Evolutionary conservation across 2,329 filamentous ascomycete species (phyloP), one percentile per base, ranked within the genome.

Genomic region (Furcasterigmium furcatum): DNA sequence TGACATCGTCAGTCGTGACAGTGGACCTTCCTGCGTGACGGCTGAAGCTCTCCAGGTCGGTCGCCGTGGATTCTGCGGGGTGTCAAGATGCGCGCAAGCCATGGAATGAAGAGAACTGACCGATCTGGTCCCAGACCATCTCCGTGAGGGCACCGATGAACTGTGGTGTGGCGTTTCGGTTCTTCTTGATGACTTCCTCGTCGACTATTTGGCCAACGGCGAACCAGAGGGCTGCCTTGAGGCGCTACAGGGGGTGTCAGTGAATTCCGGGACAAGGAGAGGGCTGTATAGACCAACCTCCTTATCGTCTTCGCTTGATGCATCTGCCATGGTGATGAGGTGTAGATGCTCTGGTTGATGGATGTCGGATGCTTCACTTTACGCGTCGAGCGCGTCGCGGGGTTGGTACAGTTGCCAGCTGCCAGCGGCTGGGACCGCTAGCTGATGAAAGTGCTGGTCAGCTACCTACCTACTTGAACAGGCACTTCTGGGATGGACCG

Each of bases 141-240:
- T 96, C 91, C 1, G 88, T 94, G 59, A 95, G 65, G 0, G 87
- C 86, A 9, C 86, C 90, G 55, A 95, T 95, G 64, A 95, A 96
- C 59, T 95, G 90, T 2, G 89, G 89, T 21, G 92, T 96, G 7
- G 91, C 89, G 65, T 95, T 96, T 52, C 89, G 79, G 60, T 88
- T 82, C 22, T 84, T 73, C 46, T 78, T 74, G 24, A 90, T 70
- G 16, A 84, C 85, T 61, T 95, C 87, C 53, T 92, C 84, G 63
- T 97, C 92, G 52, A 96, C 88, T 49, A 95, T 92, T 62, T 90
- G 87, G 54, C 89, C 88, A 48, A 95, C 80, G 20, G 84, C 80
- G 59, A 86, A 86, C 90, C 90, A 95, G 20, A 95, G 79, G 13
- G 88, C 87, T 29, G 87, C 83, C 73, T 95, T 95, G 57, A 94